Percentiles rank a stretch among this genome's conserved stretches.
These are phyloP conservation scores for Penicillium odoratum DNA, from an alignment of 495 filamentous ascomycete species.

Conservation along the genomic window DNA sequence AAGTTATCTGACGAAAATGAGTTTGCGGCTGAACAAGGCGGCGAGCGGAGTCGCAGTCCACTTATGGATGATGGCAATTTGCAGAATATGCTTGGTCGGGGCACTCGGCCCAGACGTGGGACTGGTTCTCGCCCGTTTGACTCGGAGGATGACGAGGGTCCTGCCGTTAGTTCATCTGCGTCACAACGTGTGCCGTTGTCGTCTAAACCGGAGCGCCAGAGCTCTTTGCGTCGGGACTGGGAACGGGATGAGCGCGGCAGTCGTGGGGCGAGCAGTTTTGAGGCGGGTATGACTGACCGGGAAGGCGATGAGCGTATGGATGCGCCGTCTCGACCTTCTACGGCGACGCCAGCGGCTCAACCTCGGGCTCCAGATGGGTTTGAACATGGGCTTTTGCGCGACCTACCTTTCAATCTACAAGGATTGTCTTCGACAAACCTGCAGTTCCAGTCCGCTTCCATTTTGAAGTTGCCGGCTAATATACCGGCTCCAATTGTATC, in stretches of 20 bases:
- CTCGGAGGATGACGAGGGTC: conserved; percentile 45
- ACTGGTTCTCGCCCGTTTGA: conserved; percentile 24
- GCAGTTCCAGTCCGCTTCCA: conserved; percentile 64
- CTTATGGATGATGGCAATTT: conserved; percentile 39
- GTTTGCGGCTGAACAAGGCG: conserved; percentile 26
- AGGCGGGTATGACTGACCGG: conserved; percentile 19
- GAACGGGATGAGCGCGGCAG: conserved; percentile 18
- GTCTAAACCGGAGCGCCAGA: conserved; percentile 26
- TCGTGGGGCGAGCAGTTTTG: conserved; percentile 16
- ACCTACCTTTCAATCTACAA: conserved; percentile 92
- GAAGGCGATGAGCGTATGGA: conserved; percentile 18
- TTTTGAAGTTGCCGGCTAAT: conserved; percentile 70
- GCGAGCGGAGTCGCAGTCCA: conserved; percentile 39
- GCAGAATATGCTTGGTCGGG: conserved; percentile 39
- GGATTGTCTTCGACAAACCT: conserved; percentile 86
- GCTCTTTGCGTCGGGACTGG: conserved; percentile 28
- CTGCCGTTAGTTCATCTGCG: conserved; percentile 46
- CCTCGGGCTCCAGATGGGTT: conserved; percentile 50
- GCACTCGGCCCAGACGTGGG: conserved; percentile 21
- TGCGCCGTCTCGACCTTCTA: conserved; percentile 17
- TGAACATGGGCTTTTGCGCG: conserved; percentile 79
- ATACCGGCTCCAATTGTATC: conserved; percentile 84
- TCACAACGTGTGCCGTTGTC: conserved; percentile 33
- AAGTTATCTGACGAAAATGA: conserved; percentile 66
- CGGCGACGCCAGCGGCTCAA: conserved; percentile 8